Evolutionary conservation across 2,329 filamentous ascomycete genomes (phyloP).

Genomic region (Penicillium sp.): DNA sequence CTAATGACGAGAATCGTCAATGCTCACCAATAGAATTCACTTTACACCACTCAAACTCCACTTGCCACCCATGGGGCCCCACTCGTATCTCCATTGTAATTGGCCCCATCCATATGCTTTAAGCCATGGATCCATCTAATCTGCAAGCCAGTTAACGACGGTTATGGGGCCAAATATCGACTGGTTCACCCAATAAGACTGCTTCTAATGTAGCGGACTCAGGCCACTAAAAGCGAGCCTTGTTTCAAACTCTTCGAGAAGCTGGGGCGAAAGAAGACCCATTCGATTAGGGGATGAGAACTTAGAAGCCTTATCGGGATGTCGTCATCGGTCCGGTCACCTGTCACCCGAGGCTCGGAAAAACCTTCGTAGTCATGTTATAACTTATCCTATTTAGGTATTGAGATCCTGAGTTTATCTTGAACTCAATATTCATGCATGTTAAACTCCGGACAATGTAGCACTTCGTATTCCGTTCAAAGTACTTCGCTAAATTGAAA

Average conservation of each 20-base stretch:
- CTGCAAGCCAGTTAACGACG: neutral
- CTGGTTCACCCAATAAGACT: conserved; percentile 58
- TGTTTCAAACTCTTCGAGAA: conserved; percentile 7
- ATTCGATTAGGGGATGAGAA: neutral
- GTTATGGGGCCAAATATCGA: conserved; percentile 54
- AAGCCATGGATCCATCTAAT: neutral
- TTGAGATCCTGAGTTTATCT: neutral
- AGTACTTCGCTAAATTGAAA: too few species aligned
- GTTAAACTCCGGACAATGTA: neutral
- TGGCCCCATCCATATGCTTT: neutral
- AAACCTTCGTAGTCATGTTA: neutral
- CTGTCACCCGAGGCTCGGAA: too few species aligned
- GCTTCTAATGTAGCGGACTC: neutral
- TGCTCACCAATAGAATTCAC: neutral
- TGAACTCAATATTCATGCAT: neutral
- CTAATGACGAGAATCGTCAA: conserved; percentile 5
- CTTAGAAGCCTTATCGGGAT: too few species aligned
- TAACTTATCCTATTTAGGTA: neutral
- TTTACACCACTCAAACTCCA: too few species aligned
- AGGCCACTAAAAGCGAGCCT: neutral
- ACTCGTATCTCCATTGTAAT: neutral
- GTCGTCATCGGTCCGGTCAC: too few species aligned
- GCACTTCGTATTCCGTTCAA: too few species aligned
- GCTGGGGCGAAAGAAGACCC: neutral
- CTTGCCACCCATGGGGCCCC: neutral